Percentiles rank a stretch among this genome's conserved stretches.
These are phyloP conservation scores for Pythium rishiriense DNA, from an alignment of 352 stramenopile genomes.

Conservation along the genomic window DNA sequence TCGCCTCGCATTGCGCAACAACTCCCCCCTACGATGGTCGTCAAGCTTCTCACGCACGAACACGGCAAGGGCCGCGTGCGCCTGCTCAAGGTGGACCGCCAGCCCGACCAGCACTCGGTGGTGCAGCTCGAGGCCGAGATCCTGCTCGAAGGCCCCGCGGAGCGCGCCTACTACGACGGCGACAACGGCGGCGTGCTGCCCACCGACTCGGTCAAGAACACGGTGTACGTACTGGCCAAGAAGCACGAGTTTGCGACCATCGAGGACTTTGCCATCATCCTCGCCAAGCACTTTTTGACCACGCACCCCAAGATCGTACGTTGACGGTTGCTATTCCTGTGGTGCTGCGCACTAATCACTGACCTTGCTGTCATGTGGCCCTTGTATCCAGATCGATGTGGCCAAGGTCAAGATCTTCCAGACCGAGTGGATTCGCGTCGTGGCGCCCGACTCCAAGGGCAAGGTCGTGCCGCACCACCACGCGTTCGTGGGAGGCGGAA, in stretches of 20 bases:
- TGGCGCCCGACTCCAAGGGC: conserved; percentile 54
- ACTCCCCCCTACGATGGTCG: conserved; percentile 42
- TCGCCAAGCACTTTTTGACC: conserved; percentile 87
- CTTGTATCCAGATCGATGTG: conserved; percentile 48
- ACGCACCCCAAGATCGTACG: conserved; percentile 75
- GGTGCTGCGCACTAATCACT: no score
- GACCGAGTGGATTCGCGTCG: conserved; percentile 70
- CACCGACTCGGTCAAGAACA: conserved; percentile 92
- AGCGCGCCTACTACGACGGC: conserved; percentile 78
- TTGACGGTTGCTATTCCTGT: neutral
- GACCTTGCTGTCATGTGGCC: neutral
- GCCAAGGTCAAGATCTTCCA: conserved; percentile 78
- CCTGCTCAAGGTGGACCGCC: conserved; percentile 84
- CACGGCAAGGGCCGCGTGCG: conserved; percentile 89
- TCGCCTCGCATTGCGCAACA: conserved; percentile 16
- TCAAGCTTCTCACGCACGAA: conserved; percentile 69
- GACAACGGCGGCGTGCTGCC: conserved; percentile 86
- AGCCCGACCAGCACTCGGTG: conserved; percentile 71
- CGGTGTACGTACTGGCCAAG: conserved; percentile 87
- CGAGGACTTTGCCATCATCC: conserved; percentile 86
- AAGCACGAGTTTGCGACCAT: conserved; percentile 85
- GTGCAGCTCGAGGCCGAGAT: conserved; percentile 84
- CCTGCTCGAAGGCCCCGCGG: conserved; percentile 77
- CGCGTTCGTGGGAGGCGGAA: conserved; percentile 66
- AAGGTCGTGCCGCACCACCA: conserved; percentile 64